Evolutionary conservation across 306 rosid genomes (phyloP), one percentile per base, ranked within the genome.

Genomic region (Pueraria montana): DNA sequence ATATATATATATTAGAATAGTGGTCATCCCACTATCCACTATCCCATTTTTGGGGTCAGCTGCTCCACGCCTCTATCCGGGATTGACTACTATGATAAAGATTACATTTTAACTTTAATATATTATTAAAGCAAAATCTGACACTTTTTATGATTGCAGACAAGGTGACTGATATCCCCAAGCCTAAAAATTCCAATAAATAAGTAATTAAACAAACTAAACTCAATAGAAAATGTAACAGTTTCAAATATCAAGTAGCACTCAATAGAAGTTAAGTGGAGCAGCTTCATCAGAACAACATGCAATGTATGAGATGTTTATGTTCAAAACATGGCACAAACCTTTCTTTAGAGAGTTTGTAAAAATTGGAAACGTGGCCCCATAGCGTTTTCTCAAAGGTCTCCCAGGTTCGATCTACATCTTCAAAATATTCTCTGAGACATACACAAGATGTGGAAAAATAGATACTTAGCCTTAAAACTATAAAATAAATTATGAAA

Each of bases 291-390:
- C 64, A 40, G 13, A 66, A 86, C 75, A 83, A 23, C 34, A 21
- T 20, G 63, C 80, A 76, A 81, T 69, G 52, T 69, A 32, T 11
- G 65, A 74, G 71, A 42, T 75, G 38, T 74, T 86, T 49, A 79
- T 78, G 49, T 56, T 58, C 68, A 38, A 67, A 79, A 77, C 24
- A 65, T 61, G 72, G 86, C 45, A 88, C 83, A 24, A 80, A 96
- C 98, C 99, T 96, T 91, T 96, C 97, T 84, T 92, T 96, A 76
- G 98, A 92, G 73, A 91, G 98, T 85, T 96, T 93, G 81, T 91
- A 94, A 84, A 91, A 91, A 91, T 96, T 96, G 82, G 91, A 85
- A 83, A 93, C 16, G 72, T 93, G 99, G 61, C 87, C 94, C 98
- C 99, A 96, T 56, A 96, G 88, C 45, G 94, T 90, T 91, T 87